Conservation (phyloP, 306 rosid species). For the Oemleria cerasiformis region DNA sequence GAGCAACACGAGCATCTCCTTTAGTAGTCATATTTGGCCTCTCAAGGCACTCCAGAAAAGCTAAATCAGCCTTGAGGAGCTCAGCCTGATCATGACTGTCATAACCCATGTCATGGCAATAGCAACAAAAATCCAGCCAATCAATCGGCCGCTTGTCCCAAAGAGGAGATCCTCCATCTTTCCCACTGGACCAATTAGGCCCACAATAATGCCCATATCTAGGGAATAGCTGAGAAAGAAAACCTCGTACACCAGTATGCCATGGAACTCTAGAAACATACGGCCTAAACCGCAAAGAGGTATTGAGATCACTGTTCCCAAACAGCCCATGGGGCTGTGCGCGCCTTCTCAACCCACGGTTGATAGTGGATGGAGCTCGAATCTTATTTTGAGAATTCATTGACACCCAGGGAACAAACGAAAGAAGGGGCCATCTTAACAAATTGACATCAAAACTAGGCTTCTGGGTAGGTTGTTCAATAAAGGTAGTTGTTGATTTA, state of each 20-base stretch:
- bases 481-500: slow-evolving; percentile 20
- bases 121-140: slow-evolving; percentile 97
- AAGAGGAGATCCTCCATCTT: slow-evolving; percentile 62
- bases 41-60: slow-evolving; percentile 90
- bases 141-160: slow-evolving; percentile 95
- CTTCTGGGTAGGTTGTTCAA: slow-evolving; percentile 32
- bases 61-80: slow-evolving; percentile 78
- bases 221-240: slow-evolving; percentile 82
- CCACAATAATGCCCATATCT: slow-evolving; percentile 96
- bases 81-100: slow-evolving; percentile 81
- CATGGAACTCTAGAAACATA: slow-evolving; percentile 92
- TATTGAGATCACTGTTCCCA: slow-evolving; percentile 16
- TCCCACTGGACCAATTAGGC: slow-evolving; percentile 96
- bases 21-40: slow-evolving; percentile 63
- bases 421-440: slow-evolving; percentile 43
- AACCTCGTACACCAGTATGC: slow-evolving; percentile 87
- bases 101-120: slow-evolving; percentile 96
- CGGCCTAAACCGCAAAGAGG: slow-evolving; percentile 65
- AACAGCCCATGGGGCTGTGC: slow-evolving; percentile 33
- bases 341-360: slow-evolving; percentile 53
- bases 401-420: slow-evolving; percentile 51
- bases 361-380: slow-evolving; percentile 58
- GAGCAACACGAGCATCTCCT: slow-evolving; percentile 70
- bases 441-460: slow-evolving; percentile 34
- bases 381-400: slow-evolving; percentile 26